Conservation (phyloP, 1,284 basidiomycete species). For the Gymnopus androsaceus region DNA sequence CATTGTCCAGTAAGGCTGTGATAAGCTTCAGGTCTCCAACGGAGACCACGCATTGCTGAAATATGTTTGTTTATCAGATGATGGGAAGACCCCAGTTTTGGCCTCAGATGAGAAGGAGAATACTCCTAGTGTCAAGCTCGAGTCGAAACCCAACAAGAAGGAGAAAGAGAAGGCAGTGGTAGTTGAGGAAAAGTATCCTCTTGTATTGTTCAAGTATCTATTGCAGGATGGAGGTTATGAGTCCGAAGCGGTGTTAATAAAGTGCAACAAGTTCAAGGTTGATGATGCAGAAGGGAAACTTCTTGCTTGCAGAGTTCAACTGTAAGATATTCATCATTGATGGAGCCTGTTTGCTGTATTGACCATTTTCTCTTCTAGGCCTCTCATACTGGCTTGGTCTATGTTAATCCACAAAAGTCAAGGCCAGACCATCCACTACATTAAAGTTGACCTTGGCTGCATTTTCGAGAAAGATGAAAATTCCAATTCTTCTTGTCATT, state of each 20-base stretch:
- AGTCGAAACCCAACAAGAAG: slow-evolving; percentile 9
- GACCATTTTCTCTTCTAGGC: slow-evolving; percentile 39
- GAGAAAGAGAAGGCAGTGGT: slow-evolving; percentile 8
- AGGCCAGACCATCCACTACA: slow-evolving; percentile 70
- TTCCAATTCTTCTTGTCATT: neutral
- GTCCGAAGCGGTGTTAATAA: slow-evolving; percentile 50
- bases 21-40: slow-evolving; percentile 12
- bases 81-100: slow-evolving; percentile 26
- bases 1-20: slow-evolving; percentile 1
- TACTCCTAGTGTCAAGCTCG: neutral
- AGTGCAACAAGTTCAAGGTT: slow-evolving; percentile 65
- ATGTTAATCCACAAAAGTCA: slow-evolving; percentile 84
- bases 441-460: slow-evolving; percentile 62
- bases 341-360: too few relatives aligned
- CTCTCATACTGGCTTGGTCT: slow-evolving; percentile 73
- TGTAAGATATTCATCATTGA: slow-evolving; percentile 13
- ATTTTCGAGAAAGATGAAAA: slow-evolving; percentile 80
- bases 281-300: slow-evolving; percentile 70
- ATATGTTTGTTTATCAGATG: slow-evolving; percentile 20
- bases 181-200: slow-evolving; percentile 45
- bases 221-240: slow-evolving; percentile 47
- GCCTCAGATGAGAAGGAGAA: slow-evolving; percentile 27
- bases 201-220: slow-evolving; percentile 58
- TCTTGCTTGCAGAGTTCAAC: slow-evolving; percentile 57
- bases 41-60: slow-evolving; percentile 19